Evolutionary conservation across 2,329 filamentous ascomycete species (phyloP).

Genomic region (Magnaporthiopsis incrustans): DNA sequence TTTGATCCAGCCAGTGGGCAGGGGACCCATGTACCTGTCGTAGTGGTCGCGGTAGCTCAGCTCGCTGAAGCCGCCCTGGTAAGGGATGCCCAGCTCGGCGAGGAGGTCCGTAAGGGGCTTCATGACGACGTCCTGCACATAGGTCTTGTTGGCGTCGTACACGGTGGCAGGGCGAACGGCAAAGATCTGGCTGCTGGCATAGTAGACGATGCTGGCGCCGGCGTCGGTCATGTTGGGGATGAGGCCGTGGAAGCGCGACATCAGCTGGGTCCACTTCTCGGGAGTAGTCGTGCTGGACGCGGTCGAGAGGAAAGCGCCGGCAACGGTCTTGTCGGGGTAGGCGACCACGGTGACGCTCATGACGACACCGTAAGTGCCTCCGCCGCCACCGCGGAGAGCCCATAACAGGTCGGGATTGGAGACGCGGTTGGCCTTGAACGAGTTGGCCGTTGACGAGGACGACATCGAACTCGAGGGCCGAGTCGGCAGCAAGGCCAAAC

Average conservation of each 20-base stretch:
- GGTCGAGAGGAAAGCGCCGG: conserved; percentile 1
- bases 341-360: conserved; percentile 27
- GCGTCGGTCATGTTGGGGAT: conserved; percentile 4
- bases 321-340: neutral
- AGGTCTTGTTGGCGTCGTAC: neutral
- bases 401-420: conserved; percentile 47
- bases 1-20: conserved; percentile 7
- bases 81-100: neutral
- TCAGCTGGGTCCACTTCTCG: neutral
- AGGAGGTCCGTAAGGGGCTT: neutral
- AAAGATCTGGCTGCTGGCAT: neutral
- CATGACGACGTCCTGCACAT: neutral
- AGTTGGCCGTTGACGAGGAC: conserved; percentile 36
- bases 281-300: neutral
- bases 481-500: conserved; percentile 49
- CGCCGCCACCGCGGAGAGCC: conserved; percentile 46
- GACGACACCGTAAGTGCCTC: conserved; percentile 43
- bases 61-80: neutral
- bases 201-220: conserved; percentile 1
- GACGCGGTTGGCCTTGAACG: conserved; percentile 34
- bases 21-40: neutral
- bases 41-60: conserved; percentile 1
- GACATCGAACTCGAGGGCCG: conserved; percentile 36
- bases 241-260: neutral
- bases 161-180: neutral